These are phyloP conservation scores for Alternaria triticimaculans DNA, from an alignment of 2,329 filamentous ascomycete genomes.

Conservation along the genomic window DNA sequence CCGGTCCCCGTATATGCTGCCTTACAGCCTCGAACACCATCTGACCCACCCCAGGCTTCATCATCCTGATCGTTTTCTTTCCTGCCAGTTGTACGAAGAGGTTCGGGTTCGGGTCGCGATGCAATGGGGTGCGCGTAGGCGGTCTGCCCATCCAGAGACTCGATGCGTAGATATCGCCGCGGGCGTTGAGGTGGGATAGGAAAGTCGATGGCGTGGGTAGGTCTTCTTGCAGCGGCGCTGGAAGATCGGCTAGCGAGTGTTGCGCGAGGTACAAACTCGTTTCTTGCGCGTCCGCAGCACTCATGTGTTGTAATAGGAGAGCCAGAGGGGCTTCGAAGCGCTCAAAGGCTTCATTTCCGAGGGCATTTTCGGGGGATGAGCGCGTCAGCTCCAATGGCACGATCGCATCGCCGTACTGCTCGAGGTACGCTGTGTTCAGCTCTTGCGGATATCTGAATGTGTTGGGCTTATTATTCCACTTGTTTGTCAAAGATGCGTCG, in stretches of 20 bases:
- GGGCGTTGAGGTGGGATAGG: conserved; percentile 65
- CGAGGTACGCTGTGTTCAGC: conserved; percentile 35
- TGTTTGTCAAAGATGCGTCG: background rate
- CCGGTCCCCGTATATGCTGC: conserved; percentile 50
- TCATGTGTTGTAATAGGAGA: conserved; percentile 66
- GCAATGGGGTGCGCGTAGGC: conserved; percentile 87
- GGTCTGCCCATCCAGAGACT: conserved; percentile 89
- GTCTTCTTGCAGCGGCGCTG: conserved; percentile 66
- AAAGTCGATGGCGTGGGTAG: conserved; percentile 69
- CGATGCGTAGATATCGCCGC: conserved; percentile 83
- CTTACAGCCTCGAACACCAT: conserved; percentile 65
- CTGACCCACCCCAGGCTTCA: conserved; percentile 69
- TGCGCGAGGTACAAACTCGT: conserved; percentile 83
- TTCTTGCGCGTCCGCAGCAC: conserved; percentile 39
- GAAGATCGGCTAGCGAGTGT: conserved; percentile 73
- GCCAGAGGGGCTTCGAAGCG: conserved; percentile 67
- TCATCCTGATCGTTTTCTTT: conserved; percentile 74
- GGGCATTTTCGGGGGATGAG: conserved; percentile 1
- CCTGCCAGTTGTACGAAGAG: conserved; percentile 84
- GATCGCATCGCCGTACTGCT: conserved; percentile 54
- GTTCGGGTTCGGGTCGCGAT: conserved; percentile 94
- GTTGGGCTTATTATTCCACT: background rate
- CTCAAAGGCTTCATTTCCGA: conserved; percentile 56
- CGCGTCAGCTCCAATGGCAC: conserved; percentile 67
- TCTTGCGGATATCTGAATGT: conserved; percentile 11